Percentiles rank a stretch among this genome's conserved stretches.
Conservation (phyloP, 2,329 filamentous ascomycete genomes). For the Alternaria panax region DNA sequence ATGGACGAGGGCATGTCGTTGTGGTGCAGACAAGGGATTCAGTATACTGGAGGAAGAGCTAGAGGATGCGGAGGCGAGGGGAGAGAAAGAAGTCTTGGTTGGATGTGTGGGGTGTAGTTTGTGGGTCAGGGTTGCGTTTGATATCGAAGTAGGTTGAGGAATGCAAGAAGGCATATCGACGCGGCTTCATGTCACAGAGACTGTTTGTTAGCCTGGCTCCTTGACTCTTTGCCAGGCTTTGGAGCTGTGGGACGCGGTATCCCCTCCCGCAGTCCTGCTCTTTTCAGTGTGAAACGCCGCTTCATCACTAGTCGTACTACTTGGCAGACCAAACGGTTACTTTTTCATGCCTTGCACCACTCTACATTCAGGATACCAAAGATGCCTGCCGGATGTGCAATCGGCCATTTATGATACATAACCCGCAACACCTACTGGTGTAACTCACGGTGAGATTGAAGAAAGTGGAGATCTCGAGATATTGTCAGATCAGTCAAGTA, state of each 20-base stretch:
- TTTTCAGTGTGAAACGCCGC: not conserved
- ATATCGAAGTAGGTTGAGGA: slow-evolving; percentile 53
- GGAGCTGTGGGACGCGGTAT: not conserved
- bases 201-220: not conserved
- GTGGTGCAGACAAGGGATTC: slow-evolving; percentile 65
- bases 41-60: slow-evolving; percentile 63
- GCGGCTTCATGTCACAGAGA: not conserved
- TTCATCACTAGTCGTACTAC: too few species aligned
- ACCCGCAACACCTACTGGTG: not conserved
- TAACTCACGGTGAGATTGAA: not conserved
- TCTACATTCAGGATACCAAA: not conserved
- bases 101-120: slow-evolving; percentile 70
- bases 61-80: slow-evolving; percentile 58
- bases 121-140: slow-evolving; percentile 68
- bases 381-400: not conserved
- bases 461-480: not conserved
- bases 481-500: not conserved
- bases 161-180: not conserved
- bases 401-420: not conserved
- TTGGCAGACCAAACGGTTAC: not conserved
- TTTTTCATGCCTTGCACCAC: not conserved
- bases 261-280: not conserved
- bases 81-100: slow-evolving; percentile 65
- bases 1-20: slow-evolving; percentile 65
- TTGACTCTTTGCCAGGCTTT: not conserved